Percentiles rank a stretch among this genome's conserved stretches.
Evolutionary conservation across 768 basidiomycete species (phyloP).

Genomic region (Panellus pusillus): DNA sequence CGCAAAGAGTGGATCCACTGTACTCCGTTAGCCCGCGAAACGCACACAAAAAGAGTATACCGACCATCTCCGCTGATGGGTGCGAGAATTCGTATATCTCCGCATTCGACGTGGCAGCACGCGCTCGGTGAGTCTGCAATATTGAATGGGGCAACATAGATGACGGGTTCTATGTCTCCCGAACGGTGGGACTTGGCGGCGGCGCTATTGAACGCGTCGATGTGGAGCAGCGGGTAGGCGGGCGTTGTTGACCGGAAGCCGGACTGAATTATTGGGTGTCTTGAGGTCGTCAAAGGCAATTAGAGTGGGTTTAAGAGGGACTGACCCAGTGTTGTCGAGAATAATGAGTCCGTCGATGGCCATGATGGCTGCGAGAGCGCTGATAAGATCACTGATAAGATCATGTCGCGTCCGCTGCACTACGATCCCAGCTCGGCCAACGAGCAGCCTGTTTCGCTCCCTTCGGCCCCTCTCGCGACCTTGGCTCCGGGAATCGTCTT

Average conservation of each 20-base stretch:
- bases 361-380: slow-evolving; percentile 39
- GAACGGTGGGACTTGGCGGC: slow-evolving; percentile 54
- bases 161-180: slow-evolving; percentile 69
- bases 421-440: slow-evolving; percentile 41
- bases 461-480: slow-evolving; percentile 37
- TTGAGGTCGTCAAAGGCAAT: slow-evolving; percentile 29
- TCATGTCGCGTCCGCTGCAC: slow-evolving; percentile 21
- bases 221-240: slow-evolving; percentile 81
- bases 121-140: slow-evolving; percentile 57
- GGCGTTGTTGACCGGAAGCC: slow-evolving; percentile 78
- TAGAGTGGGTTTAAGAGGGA: slow-evolving; percentile 19
- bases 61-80: slow-evolving; percentile 84
- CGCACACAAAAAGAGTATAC: slow-evolving; percentile 28
- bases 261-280: slow-evolving; percentile 84
- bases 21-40: not conserved
- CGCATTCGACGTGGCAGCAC: slow-evolving; percentile 79
- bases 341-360: slow-evolving; percentile 82
- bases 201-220: slow-evolving; percentile 81
- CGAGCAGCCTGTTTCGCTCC: slow-evolving; percentile 43
- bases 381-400: not conserved
- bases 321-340: slow-evolving; percentile 72
- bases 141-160: slow-evolving; percentile 59
- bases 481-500: slow-evolving; percentile 35
- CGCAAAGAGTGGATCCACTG: slow-evolving; percentile 88
- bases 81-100: slow-evolving; percentile 75